phyloP scores from a whole-genome alignment of 225 moss, liverwort and hornwort genomes.

The Marchantia paleacea region DNA sequence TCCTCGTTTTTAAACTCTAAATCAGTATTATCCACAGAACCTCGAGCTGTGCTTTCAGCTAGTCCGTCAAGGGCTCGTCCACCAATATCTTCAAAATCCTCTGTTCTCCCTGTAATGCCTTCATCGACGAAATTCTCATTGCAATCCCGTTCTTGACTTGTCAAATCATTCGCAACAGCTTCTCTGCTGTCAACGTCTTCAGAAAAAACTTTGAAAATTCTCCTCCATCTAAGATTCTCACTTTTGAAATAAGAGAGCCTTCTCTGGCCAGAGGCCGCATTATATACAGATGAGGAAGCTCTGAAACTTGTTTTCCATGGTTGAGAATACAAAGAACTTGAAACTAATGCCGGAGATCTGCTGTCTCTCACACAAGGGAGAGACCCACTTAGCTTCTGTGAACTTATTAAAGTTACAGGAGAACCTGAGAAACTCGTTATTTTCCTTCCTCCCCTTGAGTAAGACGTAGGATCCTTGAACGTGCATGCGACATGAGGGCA shows the following conservation, averaged over 20 bases:
- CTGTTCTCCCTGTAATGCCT: background rate
- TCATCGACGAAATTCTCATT: background rate
- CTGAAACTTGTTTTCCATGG: background rate
- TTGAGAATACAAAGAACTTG: constrained; percentile 11
- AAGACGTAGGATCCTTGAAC: constrained; percentile 8
- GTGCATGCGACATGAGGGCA: constrained; percentile 11
- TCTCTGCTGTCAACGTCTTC: constrained; percentile 15
- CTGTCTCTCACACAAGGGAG: background rate
- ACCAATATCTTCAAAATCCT: background rate
- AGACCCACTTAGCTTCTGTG: constrained; percentile 1
- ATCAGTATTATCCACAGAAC: background rate
- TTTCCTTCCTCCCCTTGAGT: constrained; percentile 12
- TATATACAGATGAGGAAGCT: constrained; percentile 1
- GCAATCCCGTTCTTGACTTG: background rate
- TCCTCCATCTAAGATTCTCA: constrained; percentile 29
- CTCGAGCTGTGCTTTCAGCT: background rate
- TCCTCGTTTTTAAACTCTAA: background rate
- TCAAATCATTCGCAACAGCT: constrained; percentile 10
- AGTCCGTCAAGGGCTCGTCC: background rate
- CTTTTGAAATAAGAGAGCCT: constrained; percentile 27
- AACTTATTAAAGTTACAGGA: constrained; percentile 4
- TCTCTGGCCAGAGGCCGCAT: constrained; percentile 13
- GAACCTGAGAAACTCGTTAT: background rate
- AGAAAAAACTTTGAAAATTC: constrained; percentile 18
- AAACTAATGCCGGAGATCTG: background rate